Percentiles rank a stretch among this genome's conserved stretches.
phyloP scores from a whole-genome alignment of 805 yeast species.

The Yamadazyma nakazawae region DNA sequence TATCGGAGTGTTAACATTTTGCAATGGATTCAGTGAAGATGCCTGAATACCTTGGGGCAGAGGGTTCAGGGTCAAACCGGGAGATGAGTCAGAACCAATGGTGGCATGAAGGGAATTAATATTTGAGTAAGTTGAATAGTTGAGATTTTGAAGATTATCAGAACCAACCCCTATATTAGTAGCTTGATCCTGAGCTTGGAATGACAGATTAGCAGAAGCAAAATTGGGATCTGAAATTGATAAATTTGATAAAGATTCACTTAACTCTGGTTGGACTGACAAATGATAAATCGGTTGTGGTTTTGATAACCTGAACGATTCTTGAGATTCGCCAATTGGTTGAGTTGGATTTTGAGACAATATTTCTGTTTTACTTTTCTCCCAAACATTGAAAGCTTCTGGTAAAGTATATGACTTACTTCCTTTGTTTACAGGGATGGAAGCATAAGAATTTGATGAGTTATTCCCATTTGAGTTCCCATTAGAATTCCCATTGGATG shows the following conservation, averaged over 20 bases:
- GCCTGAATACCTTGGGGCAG: not conserved
- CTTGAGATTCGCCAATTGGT: constrained; percentile 15
- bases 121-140: not conserved
- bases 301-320: constrained; percentile 27
- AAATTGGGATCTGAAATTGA: not conserved
- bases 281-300: constrained; percentile 38
- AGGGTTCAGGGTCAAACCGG: not conserved
- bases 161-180: not conserved
- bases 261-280: constrained; percentile 14
- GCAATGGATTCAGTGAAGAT: not conserved
- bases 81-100: constrained; percentile 2
- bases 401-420: constrained; percentile 47
- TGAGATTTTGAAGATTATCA: not conserved
- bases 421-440: constrained; percentile 37
- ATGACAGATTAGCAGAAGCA: not conserved
- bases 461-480: not conserved
- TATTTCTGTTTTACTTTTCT: constrained; percentile 23
- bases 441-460: not conserved
- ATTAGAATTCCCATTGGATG: constrained; percentile 5
- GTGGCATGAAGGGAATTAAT: not conserved
- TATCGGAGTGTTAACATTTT: not conserved
- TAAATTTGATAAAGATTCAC: not conserved
- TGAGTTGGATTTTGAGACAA: not conserved
- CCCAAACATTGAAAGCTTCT: constrained; percentile 54
- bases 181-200: not conserved